Conservation (phyloP, 257 asterid species). For the Ocimum tenuiflorum region DNA sequence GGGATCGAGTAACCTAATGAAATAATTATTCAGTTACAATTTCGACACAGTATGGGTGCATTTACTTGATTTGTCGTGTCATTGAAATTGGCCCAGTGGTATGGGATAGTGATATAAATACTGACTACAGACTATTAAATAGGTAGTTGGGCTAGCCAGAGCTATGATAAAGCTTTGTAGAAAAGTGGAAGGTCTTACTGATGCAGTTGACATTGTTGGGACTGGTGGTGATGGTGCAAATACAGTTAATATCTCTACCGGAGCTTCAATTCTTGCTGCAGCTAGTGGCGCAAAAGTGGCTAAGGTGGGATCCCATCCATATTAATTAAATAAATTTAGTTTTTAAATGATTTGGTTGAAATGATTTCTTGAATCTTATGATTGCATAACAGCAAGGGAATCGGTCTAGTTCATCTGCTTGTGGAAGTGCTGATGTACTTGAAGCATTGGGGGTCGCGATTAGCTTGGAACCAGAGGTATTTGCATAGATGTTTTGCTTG, state of each 20-base stretch:
- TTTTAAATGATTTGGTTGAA: neutral
- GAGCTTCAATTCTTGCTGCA: constrained; percentile 94
- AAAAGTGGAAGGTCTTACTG: constrained; percentile 68
- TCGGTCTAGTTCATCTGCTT: constrained; percentile 94
- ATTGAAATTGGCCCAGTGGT: neutral
- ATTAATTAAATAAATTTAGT: neutral
- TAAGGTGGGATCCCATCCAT: constrained; percentile 42
- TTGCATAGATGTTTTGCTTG: constrained; percentile 5
- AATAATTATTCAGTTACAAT: neutral
- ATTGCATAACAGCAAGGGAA: constrained; percentile 70
- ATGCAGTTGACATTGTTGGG: constrained; percentile 89
- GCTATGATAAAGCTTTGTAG: constrained; percentile 71
- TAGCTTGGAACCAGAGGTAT: constrained; percentile 81
- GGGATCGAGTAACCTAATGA: neutral
- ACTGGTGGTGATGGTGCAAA: constrained; percentile 99
- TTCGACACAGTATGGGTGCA: neutral
- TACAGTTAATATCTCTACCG: constrained; percentile 92
- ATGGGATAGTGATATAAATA: constrained; percentile 19
- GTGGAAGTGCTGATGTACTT: constrained; percentile 97
- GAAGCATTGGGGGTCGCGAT: constrained; percentile 80
- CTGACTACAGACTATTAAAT: constrained; percentile 19
- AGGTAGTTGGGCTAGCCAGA: constrained; percentile 92
- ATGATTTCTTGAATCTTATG: neutral
- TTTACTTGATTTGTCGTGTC: neutral
- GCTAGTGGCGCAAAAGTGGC: constrained; percentile 96